Evolutionary conservation across 306 rosid genomes (phyloP).

Genomic region (Rosa lucieae): DNA sequence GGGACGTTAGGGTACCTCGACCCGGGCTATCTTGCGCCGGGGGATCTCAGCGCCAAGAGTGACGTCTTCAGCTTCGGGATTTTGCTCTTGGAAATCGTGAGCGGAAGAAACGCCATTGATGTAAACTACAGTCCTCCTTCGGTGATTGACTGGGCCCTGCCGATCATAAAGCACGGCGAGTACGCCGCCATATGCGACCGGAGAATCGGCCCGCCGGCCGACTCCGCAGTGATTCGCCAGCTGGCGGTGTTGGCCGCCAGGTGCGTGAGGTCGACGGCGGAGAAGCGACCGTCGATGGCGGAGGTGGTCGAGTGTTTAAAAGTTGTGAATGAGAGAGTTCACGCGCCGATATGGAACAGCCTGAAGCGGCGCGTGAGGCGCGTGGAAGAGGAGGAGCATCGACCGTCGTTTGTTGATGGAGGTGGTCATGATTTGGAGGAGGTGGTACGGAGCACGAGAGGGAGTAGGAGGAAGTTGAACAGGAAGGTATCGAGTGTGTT

Average conservation of each 20-base stretch:
- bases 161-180: constrained; percentile 50
- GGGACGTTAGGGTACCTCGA: constrained; percentile 94
- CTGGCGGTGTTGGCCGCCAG: constrained; percentile 62
- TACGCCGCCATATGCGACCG: constrained; percentile 52
- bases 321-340: constrained; percentile 27
- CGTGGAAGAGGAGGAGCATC: constrained; percentile 24
- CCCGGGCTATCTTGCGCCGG: constrained; percentile 84
- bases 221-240: constrained; percentile 31
- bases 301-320: constrained; percentile 72
- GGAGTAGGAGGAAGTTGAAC: constrained; percentile 42
- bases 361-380: constrained; percentile 49
- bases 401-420: background rate
- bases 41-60: constrained; percentile 75
- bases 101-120: constrained; percentile 86
- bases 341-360: constrained; percentile 44
- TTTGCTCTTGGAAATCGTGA: constrained; percentile 68
- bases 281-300: constrained; percentile 71
- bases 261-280: constrained; percentile 69
- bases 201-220: constrained; percentile 50
- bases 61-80: constrained; percentile 96
- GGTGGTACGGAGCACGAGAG: constrained; percentile 18
- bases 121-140: constrained; percentile 82
- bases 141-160: constrained; percentile 88
- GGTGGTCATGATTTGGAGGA: constrained; percentile 32
- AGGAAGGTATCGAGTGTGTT: constrained; percentile 61